phyloP scores from a whole-genome alignment of 2,329 filamentous ascomycete genomes.

The Fusarium sp. region DNA sequence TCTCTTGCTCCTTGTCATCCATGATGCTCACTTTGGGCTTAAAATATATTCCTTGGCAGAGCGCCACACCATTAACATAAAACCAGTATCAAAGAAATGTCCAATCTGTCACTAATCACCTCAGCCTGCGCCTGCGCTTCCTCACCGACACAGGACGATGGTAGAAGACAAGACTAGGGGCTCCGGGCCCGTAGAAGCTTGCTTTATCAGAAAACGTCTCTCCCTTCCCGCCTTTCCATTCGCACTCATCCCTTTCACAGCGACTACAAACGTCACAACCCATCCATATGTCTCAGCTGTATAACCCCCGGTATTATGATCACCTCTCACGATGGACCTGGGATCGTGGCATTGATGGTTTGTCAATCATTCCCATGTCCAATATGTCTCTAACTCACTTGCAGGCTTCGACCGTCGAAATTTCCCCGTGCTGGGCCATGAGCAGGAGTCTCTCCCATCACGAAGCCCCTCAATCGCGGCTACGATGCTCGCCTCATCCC shows the following conservation, averaged over 20 bases:
- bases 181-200: neutral
- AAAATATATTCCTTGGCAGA: neutral
- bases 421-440: accelerated
- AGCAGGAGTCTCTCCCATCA: neutral
- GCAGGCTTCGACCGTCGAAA: neutral
- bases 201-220: neutral
- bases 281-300: neutral
- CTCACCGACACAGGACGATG: neutral
- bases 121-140: neutral
- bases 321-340: neutral
- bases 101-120: too few species aligned
- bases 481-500: neutral
- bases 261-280: neutral
- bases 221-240: neutral
- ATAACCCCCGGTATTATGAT: neutral
- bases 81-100: neutral
- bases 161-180: neutral
- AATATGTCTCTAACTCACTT: neutral
- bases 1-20: too few species aligned
- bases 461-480: neutral
- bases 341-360: neutral
- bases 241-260: neutral
- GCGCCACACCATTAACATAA: neutral
- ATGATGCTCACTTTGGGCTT: too few species aligned
- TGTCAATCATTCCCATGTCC: accelerated